phyloP scores from a whole-genome alignment of 768 basidiomycete genomes.

The Mycena vulgaris region DNA sequence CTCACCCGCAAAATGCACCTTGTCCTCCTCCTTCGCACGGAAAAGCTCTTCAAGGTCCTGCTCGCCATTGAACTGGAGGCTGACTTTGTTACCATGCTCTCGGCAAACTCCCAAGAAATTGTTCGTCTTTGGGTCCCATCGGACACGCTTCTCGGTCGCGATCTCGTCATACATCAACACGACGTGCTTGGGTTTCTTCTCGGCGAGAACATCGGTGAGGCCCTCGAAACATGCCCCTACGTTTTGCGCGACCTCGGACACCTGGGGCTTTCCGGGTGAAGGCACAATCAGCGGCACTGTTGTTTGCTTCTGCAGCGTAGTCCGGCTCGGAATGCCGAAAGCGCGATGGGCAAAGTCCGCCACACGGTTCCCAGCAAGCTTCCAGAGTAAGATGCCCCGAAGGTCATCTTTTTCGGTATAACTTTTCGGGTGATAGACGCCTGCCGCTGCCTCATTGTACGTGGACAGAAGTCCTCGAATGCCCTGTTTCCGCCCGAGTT shows the following conservation, averaged over 20 bases:
- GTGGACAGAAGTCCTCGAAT: constrained; percentile 24
- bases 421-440: constrained; percentile 42
- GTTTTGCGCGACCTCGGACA: constrained; percentile 38
- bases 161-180: constrained; percentile 51
- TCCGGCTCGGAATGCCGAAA: constrained; percentile 32
- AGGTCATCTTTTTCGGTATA: constrained; percentile 43
- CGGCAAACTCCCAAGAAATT: constrained; percentile 47
- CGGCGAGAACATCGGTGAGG: constrained; percentile 16
- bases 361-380: constrained; percentile 40
- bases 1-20: constrained; percentile 44
- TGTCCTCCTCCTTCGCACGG: constrained; percentile 26
- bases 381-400: constrained; percentile 40
- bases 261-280: constrained; percentile 31
- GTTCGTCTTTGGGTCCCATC: constrained; percentile 46
- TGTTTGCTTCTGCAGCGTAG: constrained; percentile 31
- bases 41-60: constrained; percentile 45
- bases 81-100: constrained; percentile 40
- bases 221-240: constrained; percentile 31
- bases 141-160: constrained; percentile 42
- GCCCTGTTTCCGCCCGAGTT: constrained; percentile 15
- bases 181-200: constrained; percentile 35
- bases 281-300: constrained; percentile 38
- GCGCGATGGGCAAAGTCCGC: constrained; percentile 43
- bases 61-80: constrained; percentile 40
- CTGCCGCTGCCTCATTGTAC: constrained; percentile 32